Conservation (phyloP, 495 filamentous ascomycete species). For the Podospora tetraspora region DNA sequence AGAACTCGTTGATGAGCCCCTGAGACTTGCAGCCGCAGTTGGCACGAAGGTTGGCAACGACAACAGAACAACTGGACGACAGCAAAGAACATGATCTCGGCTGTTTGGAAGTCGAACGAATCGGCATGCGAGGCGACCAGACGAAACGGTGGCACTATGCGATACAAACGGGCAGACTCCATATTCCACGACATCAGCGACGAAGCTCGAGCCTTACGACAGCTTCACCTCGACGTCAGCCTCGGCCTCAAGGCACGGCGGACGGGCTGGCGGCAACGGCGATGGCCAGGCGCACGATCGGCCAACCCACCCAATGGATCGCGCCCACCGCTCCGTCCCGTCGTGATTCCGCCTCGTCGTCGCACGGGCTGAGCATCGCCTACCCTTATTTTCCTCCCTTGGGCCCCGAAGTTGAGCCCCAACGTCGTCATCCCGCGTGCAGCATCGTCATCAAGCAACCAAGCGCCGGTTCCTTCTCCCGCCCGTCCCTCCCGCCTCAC, state of each 20-base stretch:
- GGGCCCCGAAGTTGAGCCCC: background rate
- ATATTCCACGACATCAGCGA: background rate
- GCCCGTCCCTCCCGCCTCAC: background rate
- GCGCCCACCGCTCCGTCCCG: background rate
- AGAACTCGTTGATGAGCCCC: background rate
- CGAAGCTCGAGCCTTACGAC: background rate
- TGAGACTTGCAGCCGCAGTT: background rate
- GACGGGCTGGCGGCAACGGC: background rate
- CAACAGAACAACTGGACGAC: background rate
- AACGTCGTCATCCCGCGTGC: background rate
- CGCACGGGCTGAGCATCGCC: conserved; percentile 10
- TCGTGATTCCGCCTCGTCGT: conserved; percentile 8
- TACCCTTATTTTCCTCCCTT: background rate
- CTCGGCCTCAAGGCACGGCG: background rate
- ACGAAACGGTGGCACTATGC: background rate
- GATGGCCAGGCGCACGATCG: background rate
- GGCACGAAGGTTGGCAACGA: no score
- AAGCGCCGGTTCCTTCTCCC: background rate
- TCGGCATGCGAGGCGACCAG: background rate
- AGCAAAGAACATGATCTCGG: background rate
- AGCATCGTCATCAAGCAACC: background rate
- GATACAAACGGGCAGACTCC: background rate
- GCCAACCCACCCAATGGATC: background rate
- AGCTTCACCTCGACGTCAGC: background rate
- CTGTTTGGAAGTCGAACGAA: background rate